phyloP scores from a whole-genome alignment of 306 rosid genomes.

The Pyrus communis region DNA sequence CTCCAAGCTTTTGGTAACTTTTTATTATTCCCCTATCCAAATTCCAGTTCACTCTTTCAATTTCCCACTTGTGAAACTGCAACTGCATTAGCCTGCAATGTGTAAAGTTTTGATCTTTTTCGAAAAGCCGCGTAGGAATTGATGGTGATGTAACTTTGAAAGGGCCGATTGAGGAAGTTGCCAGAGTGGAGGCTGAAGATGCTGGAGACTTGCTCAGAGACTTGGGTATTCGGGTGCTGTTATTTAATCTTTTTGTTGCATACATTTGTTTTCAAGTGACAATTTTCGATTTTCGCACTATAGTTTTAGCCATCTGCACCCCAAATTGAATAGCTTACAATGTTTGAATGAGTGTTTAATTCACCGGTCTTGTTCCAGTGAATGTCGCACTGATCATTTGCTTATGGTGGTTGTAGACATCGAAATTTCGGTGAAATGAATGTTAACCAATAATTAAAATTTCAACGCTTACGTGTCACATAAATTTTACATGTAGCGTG shows the following conservation, averaged over 20 bases:
- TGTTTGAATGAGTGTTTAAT: background rate
- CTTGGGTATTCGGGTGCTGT: constrained; percentile 79
- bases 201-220: constrained; percentile 69
- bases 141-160: constrained; percentile 55
- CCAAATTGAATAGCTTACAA: no score
- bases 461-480: no score
- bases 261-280: background rate
- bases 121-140: constrained; percentile 36
- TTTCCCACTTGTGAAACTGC: background rate
- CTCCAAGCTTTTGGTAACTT: constrained; percentile 63
- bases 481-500: no score
- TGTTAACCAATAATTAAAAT: no score
- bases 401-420: background rate
- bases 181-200: constrained; percentile 66
- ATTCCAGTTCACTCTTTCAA: background rate
- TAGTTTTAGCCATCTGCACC: background rate
- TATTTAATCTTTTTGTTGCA: constrained; percentile 5
- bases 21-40: background rate
- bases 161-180: constrained; percentile 95
- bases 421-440: no score
- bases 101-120: constrained; percentile 3
- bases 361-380: background rate
- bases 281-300: background rate
- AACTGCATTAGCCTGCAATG: no score
- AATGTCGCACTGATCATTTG: background rate